Conservation (phyloP, 371 early-diverging fungal species). For the Chytridium lagenaria region DNA sequence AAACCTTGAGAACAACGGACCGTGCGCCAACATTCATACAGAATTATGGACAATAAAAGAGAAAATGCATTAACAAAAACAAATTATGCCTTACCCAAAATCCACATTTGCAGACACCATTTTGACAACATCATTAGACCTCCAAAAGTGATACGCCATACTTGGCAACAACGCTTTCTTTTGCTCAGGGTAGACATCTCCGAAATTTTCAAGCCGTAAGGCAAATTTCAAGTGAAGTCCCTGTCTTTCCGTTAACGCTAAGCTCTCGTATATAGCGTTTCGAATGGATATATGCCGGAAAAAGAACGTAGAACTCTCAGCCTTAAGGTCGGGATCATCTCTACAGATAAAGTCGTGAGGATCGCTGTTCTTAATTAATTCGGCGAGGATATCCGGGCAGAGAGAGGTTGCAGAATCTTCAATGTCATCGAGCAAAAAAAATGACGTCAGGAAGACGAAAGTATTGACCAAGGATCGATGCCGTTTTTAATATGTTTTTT, state of each 20-base stretch:
- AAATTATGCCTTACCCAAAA: not conserved
- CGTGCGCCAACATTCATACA: not conserved
- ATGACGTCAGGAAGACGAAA: not conserved
- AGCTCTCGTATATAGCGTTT: slow-evolving; percentile 14
- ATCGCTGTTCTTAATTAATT: no score
- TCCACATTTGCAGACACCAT: not conserved
- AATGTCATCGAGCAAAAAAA: not conserved
- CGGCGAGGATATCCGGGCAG: no score
- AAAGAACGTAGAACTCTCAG: not conserved
- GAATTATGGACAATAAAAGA: not conserved
- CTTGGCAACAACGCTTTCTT: not conserved
- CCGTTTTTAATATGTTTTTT: not conserved
- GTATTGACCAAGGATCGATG: slow-evolving; percentile 17
- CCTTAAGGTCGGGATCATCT: not conserved
- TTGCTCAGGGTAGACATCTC: not conserved
- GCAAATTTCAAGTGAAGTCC: slow-evolving; percentile 14
- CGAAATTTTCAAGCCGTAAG: not conserved
- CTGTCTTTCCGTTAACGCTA: not conserved
- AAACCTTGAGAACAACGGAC: not conserved
- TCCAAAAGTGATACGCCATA: slow-evolving; percentile 3
- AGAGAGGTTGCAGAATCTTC: not conserved
- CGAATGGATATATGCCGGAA: slow-evolving; percentile 20
- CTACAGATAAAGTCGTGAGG: not conserved
- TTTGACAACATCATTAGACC: not conserved
- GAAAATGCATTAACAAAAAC: not conserved